Evolutionary conservation across 352 stramenopile species (phyloP).

Genomic region (Phytophthora agathidicida): DNA sequence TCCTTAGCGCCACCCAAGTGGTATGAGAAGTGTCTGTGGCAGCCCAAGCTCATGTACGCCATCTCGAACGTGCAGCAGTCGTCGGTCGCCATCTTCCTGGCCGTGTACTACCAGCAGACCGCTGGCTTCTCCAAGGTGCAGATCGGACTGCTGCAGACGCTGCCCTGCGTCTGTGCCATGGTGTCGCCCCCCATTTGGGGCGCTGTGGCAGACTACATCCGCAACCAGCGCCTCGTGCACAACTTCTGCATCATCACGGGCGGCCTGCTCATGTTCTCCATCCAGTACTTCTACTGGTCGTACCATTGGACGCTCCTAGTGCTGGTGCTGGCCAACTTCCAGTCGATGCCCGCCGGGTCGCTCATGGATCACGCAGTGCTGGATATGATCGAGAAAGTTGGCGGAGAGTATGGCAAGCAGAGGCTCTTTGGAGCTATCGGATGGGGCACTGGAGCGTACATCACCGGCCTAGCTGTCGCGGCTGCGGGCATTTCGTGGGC

Average conservation of each 20-base stretch:
- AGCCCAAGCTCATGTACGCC: conserved; percentile 80
- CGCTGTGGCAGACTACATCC: conserved; percentile 62
- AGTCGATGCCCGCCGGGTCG: conserved; percentile 49
- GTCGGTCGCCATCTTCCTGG: conserved; percentile 71
- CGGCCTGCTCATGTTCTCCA: conserved; percentile 58
- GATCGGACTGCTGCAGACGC: conserved; percentile 71
- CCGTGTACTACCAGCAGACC: conserved; percentile 71
- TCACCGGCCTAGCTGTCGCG: conserved; percentile 60
- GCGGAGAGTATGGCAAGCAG: conserved; percentile 85
- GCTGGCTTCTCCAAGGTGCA: conserved; percentile 70
- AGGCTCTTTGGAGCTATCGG: conserved; percentile 73
- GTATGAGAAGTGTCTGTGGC: conserved; percentile 42
- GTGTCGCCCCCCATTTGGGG: conserved; percentile 72
- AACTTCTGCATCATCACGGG: conserved; percentile 59
- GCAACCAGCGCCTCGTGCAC: conserved; percentile 64
- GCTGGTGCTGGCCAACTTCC: conserved; percentile 60
- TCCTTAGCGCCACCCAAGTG: conserved; percentile 16
- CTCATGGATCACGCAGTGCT: conserved; percentile 73
- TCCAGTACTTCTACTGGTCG: conserved; percentile 54
- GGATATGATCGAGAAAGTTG: conserved; percentile 64
- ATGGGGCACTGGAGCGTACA: conserved; percentile 58
- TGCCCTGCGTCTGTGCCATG: conserved; percentile 66
- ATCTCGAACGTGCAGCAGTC: conserved; percentile 61
- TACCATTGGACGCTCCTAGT: conserved; percentile 54
- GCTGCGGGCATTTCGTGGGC: conserved; percentile 62